These are phyloP conservation scores for Vaucheria bursata DNA, from an alignment of 352 stramenopile species.

Conservation along the genomic window DNA sequence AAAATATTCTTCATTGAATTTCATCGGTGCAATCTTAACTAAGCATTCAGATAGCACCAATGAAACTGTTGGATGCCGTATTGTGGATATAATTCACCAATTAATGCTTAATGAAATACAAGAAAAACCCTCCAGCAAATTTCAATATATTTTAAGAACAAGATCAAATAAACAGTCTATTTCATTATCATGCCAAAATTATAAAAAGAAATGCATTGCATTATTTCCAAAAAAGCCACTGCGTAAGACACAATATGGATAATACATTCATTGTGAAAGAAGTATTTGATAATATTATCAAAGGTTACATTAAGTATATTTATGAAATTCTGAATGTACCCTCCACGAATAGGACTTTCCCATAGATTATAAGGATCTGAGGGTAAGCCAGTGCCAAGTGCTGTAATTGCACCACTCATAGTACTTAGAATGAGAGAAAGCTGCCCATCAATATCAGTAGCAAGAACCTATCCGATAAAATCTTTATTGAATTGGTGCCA, in stretches of 20 bases:
- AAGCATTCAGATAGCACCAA: too few species aligned
- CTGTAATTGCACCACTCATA: not conserved
- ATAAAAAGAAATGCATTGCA: not conserved
- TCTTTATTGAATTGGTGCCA: too few species aligned
- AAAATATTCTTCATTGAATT: too few species aligned
- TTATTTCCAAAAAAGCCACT: not conserved
- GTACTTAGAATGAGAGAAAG: not conserved
- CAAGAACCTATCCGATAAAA: conserved; percentile 3
- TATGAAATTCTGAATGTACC: not conserved
- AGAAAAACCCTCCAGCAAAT: too few species aligned
- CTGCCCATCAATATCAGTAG: not conserved
- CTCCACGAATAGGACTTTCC: not conserved
- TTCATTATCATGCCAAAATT: not conserved
- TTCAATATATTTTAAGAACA: not conserved
- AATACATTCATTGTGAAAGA: not conserved
- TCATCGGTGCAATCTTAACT: too few species aligned
- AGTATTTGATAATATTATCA: not conserved
- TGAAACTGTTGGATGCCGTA: too few species aligned
- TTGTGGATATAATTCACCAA: too few species aligned
- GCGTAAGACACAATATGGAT: not conserved
- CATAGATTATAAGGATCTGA: not conserved
- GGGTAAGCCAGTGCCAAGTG: not conserved
- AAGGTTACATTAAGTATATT: not conserved
- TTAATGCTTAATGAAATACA: too few species aligned
- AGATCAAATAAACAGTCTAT: not conserved